Evolutionary conservation across 225 moss, liverwort and hornwort genomes (phyloP).

Genomic region (Sphagnum contortum): DNA sequence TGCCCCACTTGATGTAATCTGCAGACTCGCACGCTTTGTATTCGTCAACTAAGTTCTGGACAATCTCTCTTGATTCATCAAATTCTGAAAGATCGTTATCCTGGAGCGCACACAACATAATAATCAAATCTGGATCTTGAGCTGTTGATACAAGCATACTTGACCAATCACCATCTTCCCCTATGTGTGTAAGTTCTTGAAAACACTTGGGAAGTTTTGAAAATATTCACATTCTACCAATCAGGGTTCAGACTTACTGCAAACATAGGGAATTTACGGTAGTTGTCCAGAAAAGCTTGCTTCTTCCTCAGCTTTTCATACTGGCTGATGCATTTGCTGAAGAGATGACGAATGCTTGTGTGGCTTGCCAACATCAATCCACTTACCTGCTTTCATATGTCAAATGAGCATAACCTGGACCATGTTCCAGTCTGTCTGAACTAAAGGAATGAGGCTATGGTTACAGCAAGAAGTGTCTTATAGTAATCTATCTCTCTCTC

Average conservation of each 20-base stretch:
- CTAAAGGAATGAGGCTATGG: too few relatives aligned
- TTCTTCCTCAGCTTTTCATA: constrained; percentile 99
- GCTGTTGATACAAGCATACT: too few relatives aligned
- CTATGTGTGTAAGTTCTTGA: too few relatives aligned
- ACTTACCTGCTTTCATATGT: constrained; percentile 57
- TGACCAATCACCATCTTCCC: too few relatives aligned
- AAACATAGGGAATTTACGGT: constrained; percentile 99
- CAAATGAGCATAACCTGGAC: not conserved
- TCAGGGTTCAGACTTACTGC: constrained; percentile 53
- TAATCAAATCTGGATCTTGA: not conserved
- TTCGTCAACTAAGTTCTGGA: constrained; percentile 96
- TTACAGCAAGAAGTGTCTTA: too few relatives aligned
- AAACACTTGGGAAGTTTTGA: not conserved
- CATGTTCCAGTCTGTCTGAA: too few relatives aligned
- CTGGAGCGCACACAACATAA: constrained; percentile 33
- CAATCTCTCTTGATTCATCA: constrained; percentile 96
- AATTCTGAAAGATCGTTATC: constrained; percentile 98
- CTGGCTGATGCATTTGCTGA: constrained; percentile 99
- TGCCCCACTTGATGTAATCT: constrained; percentile 99
- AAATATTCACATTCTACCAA: not conserved
- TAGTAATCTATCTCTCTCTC: too few relatives aligned
- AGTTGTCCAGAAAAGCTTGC: constrained; percentile 99
- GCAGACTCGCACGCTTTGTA: constrained; percentile 99
- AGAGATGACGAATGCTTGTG: constrained; percentile 98
- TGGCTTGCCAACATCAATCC: constrained; percentile 99